Percentiles rank a stretch among this genome's conserved stretches.
These are phyloP conservation scores for Xylariales sp. DNA, from an alignment of 2,329 filamentous ascomycete genomes.

Conservation along the genomic window DNA sequence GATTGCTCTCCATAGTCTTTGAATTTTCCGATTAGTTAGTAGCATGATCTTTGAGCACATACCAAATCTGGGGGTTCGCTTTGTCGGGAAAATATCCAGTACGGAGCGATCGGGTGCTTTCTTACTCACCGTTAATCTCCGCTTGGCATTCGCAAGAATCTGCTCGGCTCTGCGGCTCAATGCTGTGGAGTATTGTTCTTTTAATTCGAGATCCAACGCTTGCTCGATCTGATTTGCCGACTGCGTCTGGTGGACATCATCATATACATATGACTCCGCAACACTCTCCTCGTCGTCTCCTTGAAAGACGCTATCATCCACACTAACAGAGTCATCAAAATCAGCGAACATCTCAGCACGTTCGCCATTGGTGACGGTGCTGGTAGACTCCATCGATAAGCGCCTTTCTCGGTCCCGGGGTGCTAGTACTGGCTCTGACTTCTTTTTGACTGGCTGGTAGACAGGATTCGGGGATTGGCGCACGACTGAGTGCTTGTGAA, in stretches of 20 bases:
- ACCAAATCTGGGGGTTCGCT: no score
- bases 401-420: conserved; percentile 39
- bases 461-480: conserved; percentile 40
- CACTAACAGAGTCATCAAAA: conserved; percentile 58
- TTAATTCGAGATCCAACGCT: conserved; percentile 29
- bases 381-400: conserved; percentile 55
- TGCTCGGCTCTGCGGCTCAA: conserved; percentile 81
- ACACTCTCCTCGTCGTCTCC: conserved; percentile 65
- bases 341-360: conserved; percentile 49
- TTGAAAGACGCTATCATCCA: conserved; percentile 62
- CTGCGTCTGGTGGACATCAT: conserved; percentile 31
- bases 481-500: conserved; percentile 28
- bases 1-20: conserved; percentile 90
- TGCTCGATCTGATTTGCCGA: conserved; percentile 20
- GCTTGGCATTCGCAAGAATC: conserved; percentile 90
- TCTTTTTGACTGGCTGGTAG: conserved; percentile 40
- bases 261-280: conserved; percentile 47
- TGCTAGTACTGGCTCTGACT: conserved; percentile 27
- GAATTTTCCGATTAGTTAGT: conserved; percentile 22
- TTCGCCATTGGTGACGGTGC: conserved; percentile 53
- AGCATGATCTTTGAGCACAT: background rate
- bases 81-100: no score
- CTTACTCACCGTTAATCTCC: conserved; percentile 70
- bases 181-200: conserved; percentile 67
- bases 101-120: no score